Percentiles rank a stretch among this genome's conserved stretches.
Evolutionary conservation across 352 stramenopile genomes (phyloP).

Genomic region (Blastocystis sp.): DNA sequence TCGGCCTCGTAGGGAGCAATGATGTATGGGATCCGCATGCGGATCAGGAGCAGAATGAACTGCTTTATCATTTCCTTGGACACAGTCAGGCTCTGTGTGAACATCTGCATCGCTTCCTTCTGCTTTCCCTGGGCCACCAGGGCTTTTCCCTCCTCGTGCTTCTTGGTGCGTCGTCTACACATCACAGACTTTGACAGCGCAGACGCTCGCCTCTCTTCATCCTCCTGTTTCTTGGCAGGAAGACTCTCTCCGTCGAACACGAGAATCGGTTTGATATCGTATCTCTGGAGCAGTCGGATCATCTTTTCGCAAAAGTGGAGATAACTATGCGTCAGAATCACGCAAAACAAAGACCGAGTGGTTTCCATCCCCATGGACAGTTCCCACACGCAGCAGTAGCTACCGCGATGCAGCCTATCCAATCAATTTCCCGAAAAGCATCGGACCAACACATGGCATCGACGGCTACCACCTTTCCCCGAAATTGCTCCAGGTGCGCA

Average conservation of each 20-base stretch:
- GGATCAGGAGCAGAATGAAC: slow-evolving; percentile 4
- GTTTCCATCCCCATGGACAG: slow-evolving; percentile 77
- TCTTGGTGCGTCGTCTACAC: not conserved
- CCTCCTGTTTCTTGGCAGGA: slow-evolving; percentile 79
- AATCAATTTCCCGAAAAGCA: not conserved
- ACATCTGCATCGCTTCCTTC: slow-evolving; percentile 71
- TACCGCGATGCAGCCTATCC: slow-evolving; percentile 83
- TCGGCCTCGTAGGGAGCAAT: slow-evolving; percentile 96
- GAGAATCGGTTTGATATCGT: slow-evolving; percentile 82
- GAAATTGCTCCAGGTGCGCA: slow-evolving; percentile 79
- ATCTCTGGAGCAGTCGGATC: slow-evolving; percentile 76
- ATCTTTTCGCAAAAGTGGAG: slow-evolving; percentile 24
- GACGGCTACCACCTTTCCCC: slow-evolving; percentile 67
- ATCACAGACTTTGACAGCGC: not conserved
- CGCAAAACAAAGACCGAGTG: slow-evolving; percentile 77
- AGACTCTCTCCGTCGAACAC: slow-evolving; percentile 87
- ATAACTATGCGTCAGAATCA: slow-evolving; percentile 81
- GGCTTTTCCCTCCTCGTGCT: slow-evolving; percentile 70
- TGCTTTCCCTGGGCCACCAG: slow-evolving; percentile 71
- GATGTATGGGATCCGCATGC: slow-evolving; percentile 32
- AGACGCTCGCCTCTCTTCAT: not conserved
- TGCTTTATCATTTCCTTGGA: slow-evolving; percentile 73
- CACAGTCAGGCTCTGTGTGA: slow-evolving; percentile 73
- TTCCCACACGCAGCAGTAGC: slow-evolving; percentile 83
- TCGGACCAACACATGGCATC: slow-evolving; percentile 68